These are phyloP conservation scores for Parathielavia appendiculata DNA, from an alignment of 495 filamentous ascomycete species.

Conservation along the genomic window DNA sequence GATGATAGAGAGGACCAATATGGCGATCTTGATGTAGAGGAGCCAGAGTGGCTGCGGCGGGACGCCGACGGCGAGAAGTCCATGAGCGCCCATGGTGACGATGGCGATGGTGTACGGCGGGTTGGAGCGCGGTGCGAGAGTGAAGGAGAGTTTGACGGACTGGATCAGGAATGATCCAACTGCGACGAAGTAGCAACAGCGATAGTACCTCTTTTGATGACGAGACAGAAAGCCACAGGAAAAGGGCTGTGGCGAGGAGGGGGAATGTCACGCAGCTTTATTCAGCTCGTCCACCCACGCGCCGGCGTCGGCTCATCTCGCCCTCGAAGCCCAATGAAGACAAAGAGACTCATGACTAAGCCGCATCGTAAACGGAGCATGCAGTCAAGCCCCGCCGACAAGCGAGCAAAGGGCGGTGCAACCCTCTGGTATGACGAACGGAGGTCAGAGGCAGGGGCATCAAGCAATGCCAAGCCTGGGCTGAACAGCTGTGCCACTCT, in stretches of 20 bases:
- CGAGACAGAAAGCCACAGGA: not conserved
- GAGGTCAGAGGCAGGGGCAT: too few species aligned
- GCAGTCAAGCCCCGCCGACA: too few species aligned
- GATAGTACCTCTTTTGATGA: not conserved
- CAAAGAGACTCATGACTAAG: too few species aligned
- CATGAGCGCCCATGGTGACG: constrained; percentile 24
- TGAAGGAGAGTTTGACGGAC: not conserved
- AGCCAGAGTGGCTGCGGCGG: constrained; percentile 34
- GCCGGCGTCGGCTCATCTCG: not conserved
- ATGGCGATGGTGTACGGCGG: not conserved
- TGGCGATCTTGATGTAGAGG: constrained; percentile 30
- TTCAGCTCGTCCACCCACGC: not conserved
- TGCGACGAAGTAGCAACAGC: not conserved
- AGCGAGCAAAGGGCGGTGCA: too few species aligned
- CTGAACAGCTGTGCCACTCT: too few species aligned
- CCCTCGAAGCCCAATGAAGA: too few species aligned
- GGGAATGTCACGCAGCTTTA: not conserved
- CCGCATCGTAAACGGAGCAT: too few species aligned
- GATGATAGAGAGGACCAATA: constrained; percentile 36
- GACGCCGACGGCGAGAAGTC: constrained; percentile 30
- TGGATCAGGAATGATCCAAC: not conserved
- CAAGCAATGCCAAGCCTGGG: too few species aligned
- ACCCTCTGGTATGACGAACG: too few species aligned
- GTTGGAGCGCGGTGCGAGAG: not conserved
- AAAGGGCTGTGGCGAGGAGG: too few species aligned